Evolutionary conservation across 768 basidiomycete species (phyloP), one percentile per base, ranked within the genome.

Genomic region (Pisolithus albus): DNA sequence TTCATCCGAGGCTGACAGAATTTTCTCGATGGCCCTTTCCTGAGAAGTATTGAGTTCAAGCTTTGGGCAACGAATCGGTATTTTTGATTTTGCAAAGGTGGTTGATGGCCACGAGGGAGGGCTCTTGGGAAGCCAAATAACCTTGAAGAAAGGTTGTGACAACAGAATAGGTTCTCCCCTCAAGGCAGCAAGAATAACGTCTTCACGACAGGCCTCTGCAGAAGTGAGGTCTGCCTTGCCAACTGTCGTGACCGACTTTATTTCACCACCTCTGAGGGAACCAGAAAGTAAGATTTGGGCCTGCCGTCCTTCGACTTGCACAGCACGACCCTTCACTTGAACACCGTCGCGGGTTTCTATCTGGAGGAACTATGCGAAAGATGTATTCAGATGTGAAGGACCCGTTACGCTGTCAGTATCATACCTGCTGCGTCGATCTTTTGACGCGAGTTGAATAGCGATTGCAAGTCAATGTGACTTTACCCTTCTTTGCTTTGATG

Each of bases 201-300:
- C 42, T 15, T 56, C 54, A 6, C 69, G 65, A 19, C 18, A 4
- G 2, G 56, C 49, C 48, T 87, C 83, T 4, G 86, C 83, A 16
- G 56, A 67, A 1, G 85, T 88, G 0, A 74, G 76, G 24, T 67
- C 70, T 48, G 76, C 81, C 28, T 73, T 75, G 3, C 83, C 84
- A 41, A 76, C 65, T 3, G 82, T 77, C 9, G 63, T 74, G 40
- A 87, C 69, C 3, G 64, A 62, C 18, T 59, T n/a, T 47, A 67
- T 52, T 21, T 43, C 56, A 13, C 53, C 28, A 1, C 56, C 57
- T 30, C 41, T 16, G 19, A 70, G 23, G 1, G 57, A 19, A 10
- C 50, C 60, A 5, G 60, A 49, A 36, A 75, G 39, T 8, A 39
- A 37, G 24, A 80, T 55, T 2, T 26, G 55, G 0, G 67, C 75